Evolutionary conservation across 2,329 filamentous ascomycete genomes (phyloP), one percentile per base, ranked within the genome.

Genomic region (Fusarium sp.): DNA sequence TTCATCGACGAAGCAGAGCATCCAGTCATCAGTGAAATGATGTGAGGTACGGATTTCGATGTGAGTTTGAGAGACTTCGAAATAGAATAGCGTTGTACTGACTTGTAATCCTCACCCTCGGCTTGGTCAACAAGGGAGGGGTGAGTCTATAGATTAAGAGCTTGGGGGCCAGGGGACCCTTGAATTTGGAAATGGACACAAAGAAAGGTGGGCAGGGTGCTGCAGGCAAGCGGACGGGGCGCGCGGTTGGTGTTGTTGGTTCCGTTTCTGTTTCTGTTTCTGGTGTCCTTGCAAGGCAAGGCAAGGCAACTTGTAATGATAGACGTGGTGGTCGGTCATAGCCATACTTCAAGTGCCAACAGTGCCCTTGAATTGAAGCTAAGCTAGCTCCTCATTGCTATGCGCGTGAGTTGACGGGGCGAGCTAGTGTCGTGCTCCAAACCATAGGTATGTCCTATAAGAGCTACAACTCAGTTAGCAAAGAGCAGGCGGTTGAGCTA

Each of bases 241-340:
- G 69, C 69, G 69, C 69, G 68, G 69, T 71, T 71, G 69, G 64
- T 71, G 63, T 52, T 67, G 65, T 40, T 58, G 25, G 56, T 43
- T 54, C 29, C 46, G 49, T 53, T 53, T 53, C 49, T 53, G 49
- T 53, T 53, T 53, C 49, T 53, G 32, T 43, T 43, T 53, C 34
- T 53, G 49, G 49, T 43, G 49, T 43, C 49, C 49, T 27, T 53
- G 49, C 49, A 40, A 52, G 49, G 34, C 18, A 38, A n/a, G 24
- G 49, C 49, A 40, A 52, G 49, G 34, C 34, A 38, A n/a, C 32
- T 43, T 53, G 49, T 27, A 15, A 53, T 53, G 13, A 43, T 53
- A 53, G 49, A 53, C 48, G 25, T 43, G 49, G 49, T 38, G 13
- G 34, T 20, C 34, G 49, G 34, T 38, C 41, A 29, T 52, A 52